Conservation (phyloP, 2,329 filamentous ascomycete genomes). For the Colletotrichum lini region DNA sequence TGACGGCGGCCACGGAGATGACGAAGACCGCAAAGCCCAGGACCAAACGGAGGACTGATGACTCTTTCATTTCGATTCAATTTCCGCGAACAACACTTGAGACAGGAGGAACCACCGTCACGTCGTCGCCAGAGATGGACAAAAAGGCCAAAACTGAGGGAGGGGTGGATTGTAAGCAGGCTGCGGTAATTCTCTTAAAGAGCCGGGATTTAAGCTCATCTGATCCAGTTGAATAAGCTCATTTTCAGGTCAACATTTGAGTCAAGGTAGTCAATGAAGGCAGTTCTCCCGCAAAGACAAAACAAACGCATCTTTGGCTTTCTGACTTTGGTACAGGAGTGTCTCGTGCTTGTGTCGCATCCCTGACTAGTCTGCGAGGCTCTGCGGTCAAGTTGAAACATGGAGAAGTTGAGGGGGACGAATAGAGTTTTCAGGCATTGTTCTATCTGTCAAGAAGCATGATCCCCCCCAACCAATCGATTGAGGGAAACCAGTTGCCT, state of each 20-base stretch:
- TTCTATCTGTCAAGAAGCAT: too few relatives aligned
- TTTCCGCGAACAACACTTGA: not conserved
- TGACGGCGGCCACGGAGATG: not conserved
- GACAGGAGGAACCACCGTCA: not conserved
- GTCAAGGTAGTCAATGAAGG: not conserved
- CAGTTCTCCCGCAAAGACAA: too few relatives aligned
- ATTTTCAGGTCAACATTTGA: not conserved
- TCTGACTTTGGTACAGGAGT: too few relatives aligned
- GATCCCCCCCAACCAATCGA: too few relatives aligned
- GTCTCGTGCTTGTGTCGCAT: not conserved
- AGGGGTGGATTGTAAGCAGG: not conserved
- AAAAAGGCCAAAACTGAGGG: not conserved
- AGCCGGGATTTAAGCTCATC: too few relatives aligned
- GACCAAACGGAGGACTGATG: not conserved
- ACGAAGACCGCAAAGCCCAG: not conserved
- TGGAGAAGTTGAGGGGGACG: not conserved
- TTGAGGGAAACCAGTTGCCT: too few relatives aligned
- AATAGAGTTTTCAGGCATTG: not conserved
- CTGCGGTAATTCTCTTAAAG: not conserved
- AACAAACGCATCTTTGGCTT: not conserved
- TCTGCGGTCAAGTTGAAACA: not conserved
- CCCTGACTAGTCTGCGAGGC: not conserved
- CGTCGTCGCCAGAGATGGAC: too few relatives aligned
- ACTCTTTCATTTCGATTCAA: conserved; percentile 1
- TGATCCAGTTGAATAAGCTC: too few relatives aligned